Evolutionary conservation across 331 rosid species (phyloP).

Genomic region (Quercus tomentella): DNA sequence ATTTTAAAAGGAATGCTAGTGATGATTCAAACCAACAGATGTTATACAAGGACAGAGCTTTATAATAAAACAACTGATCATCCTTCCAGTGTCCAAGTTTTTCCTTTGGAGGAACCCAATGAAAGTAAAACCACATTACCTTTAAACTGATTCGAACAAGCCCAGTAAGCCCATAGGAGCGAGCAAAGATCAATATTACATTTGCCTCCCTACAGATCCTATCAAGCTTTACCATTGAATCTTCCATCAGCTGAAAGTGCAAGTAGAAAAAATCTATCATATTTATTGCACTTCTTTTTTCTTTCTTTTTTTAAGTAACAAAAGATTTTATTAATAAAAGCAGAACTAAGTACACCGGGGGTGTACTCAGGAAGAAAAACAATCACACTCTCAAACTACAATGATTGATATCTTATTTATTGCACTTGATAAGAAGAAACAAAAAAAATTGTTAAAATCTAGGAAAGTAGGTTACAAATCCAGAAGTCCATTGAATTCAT

Average conservation of each 20-base stretch:
- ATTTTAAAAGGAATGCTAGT: not conserved
- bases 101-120: not conserved
- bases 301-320: too few species aligned
- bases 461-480: not conserved
- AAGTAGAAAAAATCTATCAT: slow-evolving; percentile 25
- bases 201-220: slow-evolving; percentile 79
- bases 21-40: not conserved
- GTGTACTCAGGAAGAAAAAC: too few species aligned
- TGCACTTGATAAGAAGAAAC: slow-evolving; percentile 3
- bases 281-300: slow-evolving; percentile 8
- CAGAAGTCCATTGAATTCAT: not conserved
- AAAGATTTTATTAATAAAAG: too few species aligned
- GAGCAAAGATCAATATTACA: slow-evolving; percentile 78
- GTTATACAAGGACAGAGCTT: not conserved
- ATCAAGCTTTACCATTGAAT: slow-evolving; percentile 85
- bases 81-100: not conserved
- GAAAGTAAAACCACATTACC: slow-evolving; percentile 36
- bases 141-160: slow-evolving; percentile 85
- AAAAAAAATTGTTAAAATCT: not conserved
- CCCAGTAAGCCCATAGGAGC: slow-evolving; percentile 96
- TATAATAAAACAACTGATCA: not conserved
- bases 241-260: slow-evolving; percentile 72
- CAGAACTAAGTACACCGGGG: too few species aligned
- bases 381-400: too few species aligned
- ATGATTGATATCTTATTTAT: slow-evolving; percentile 20